Conservation (phyloP, 345 rosid species). For the Luvunga scandens region DNA sequence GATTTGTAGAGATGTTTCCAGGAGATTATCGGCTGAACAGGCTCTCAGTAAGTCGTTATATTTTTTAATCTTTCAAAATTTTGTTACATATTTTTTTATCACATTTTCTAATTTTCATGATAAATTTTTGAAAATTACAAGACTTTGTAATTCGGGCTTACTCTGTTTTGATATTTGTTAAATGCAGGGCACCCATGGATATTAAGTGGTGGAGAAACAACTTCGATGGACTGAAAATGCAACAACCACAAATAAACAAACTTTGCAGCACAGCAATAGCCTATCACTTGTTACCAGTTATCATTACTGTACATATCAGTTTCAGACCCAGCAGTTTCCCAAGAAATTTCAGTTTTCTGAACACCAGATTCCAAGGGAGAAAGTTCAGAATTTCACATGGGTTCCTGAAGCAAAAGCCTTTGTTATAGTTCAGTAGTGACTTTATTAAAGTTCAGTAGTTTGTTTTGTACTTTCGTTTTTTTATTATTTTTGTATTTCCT, state of each 20-base stretch:
- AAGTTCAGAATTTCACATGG: slow-evolving; percentile 14
- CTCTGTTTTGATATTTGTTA: not conserved
- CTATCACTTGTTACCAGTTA: not conserved
- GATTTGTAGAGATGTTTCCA: slow-evolving; percentile 73
- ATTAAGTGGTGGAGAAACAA: slow-evolving; percentile 44
- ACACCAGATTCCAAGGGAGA: not conserved
- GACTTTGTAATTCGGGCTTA: not conserved
- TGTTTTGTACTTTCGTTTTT: not conserved
- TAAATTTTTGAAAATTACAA: not conserved
- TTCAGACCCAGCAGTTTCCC: not conserved
- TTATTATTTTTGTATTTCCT: not conserved
- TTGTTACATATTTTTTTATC: not conserved
- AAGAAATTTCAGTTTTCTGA: slow-evolving; percentile 17
- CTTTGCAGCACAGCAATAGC: not conserved
- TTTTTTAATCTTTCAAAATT: not conserved
- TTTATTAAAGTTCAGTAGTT: not conserved
- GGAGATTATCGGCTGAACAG: slow-evolving; percentile 71
- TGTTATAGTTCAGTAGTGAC: not conserved
- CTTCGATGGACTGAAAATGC: slow-evolving; percentile 23
- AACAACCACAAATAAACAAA: not conserved
- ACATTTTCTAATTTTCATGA: not conserved
- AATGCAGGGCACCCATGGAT: slow-evolving; percentile 70
- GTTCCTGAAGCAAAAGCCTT: slow-evolving; percentile 8
- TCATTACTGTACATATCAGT: slow-evolving; percentile 25
- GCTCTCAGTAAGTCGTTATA: slow-evolving; percentile 53